Percentiles rank a stretch among this genome's conserved stretches.
Evolutionary conservation across 2,329 filamentous ascomycete genomes (phyloP).

Genomic region (Diaporthe caulivora): DNA sequence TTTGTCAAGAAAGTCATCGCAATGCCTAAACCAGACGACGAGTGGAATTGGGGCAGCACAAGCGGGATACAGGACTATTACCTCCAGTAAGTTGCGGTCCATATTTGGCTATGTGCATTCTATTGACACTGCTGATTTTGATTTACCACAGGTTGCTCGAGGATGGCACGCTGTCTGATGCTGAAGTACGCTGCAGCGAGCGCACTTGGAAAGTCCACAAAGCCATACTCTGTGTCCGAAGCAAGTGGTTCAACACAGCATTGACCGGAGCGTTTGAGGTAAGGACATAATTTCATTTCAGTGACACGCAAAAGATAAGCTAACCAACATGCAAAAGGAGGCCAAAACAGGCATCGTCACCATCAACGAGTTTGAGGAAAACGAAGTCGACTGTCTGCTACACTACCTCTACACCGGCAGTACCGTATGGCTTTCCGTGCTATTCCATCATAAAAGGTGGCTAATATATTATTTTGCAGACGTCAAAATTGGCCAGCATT

Average conservation of each 20-base stretch:
- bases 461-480: neutral
- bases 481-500: neutral
- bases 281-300: neutral
- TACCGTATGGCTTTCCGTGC: neutral
- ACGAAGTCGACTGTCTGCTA: neutral
- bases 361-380: neutral
- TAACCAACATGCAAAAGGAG: neutral
- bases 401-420: slow-evolving; percentile 17
- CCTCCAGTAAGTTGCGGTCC: neutral
- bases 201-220: slow-evolving; percentile 13
- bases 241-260: slow-evolving; percentile 1
- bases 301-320: neutral
- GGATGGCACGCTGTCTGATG: neutral
- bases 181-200: neutral
- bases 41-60: neutral
- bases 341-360: neutral
- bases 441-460: rapidly evolving
- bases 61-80: neutral
- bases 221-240: slow-evolving; percentile 2
- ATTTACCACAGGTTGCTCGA: neutral
- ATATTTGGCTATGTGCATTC: too few species aligned
- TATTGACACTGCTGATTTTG: neutral
- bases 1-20: neutral
- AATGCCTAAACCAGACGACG: neutral
- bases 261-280: neutral